These are phyloP conservation scores for Tothia fuscella DNA, from an alignment of 2,329 filamentous ascomycete species.

Conservation along the genomic window DNA sequence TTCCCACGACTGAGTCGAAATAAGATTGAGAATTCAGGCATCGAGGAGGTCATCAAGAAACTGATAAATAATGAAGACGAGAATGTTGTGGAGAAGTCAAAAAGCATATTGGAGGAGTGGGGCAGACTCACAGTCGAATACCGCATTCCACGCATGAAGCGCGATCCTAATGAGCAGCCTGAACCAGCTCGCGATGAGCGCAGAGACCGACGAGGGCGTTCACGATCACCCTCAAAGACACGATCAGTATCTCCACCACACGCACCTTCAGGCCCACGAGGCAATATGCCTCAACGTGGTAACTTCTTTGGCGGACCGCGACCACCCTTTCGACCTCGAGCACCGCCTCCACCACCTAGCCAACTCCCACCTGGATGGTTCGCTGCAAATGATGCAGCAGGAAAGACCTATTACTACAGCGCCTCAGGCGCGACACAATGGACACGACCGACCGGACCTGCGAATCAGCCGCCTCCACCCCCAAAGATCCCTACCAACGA, in stretches of 20 bases:
- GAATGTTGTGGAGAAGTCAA: conserved; percentile 60
- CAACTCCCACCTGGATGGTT: conserved; percentile 79
- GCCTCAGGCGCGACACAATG: conserved; percentile 68
- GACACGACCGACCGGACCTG: conserved; percentile 61
- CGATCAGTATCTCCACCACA: conserved; percentile 21
- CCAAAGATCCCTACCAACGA: conserved; percentile 60
- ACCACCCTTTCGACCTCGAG: conserved; percentile 30
- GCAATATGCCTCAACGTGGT: conserved; percentile 46
- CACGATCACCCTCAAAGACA: conserved; percentile 35
- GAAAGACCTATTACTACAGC: conserved; percentile 77
- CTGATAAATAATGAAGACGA: conserved; percentile 59
- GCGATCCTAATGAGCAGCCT: conserved; percentile 51
- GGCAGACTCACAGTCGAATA: conserved; percentile 82
- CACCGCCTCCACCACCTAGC: conserved; percentile 35
- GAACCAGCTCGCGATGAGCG: conserved; percentile 54
- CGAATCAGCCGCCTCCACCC: conserved; percentile 41
- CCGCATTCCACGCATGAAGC: conserved; percentile 81
- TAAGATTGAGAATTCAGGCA: conserved; percentile 94
- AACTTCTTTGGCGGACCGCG: conserved; percentile 44
- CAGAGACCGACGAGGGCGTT: conserved; percentile 37
- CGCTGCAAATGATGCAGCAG: conserved; percentile 55
- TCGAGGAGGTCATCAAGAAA: conserved; percentile 66
- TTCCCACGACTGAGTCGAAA: conserved; percentile 88
- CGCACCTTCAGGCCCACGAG: conserved; percentile 40
- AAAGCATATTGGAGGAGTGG: conserved; percentile 69